Conservation (phyloP, 441 rosid species). For the Metrosideros polymorpha region DNA sequence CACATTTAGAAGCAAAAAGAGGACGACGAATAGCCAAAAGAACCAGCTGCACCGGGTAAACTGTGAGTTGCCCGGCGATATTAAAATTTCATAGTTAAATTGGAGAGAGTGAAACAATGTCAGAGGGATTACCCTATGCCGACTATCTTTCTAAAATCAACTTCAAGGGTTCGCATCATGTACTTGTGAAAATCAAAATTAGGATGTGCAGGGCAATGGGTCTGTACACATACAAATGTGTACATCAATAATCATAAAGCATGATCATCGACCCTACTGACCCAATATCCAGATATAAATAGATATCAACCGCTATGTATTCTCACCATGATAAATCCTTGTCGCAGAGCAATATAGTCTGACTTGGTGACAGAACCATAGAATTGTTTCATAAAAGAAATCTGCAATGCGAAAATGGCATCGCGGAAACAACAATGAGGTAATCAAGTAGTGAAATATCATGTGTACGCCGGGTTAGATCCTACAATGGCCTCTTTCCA, state of each 20-base stretch:
- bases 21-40: slow-evolving; percentile 82
- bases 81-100: not conserved
- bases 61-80: not conserved
- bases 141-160: slow-evolving; percentile 61
- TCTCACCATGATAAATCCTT: slow-evolving; percentile 59
- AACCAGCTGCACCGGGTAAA: slow-evolving; percentile 44
- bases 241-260: not conserved
- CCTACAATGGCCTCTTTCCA: not conserved
- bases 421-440: not conserved
- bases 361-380: slow-evolving; percentile 63
- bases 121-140: slow-evolving; percentile 51
- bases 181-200: slow-evolving; percentile 50
- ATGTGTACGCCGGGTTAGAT: not conserved
- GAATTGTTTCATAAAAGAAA: slow-evolving; percentile 77
- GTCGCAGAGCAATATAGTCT: slow-evolving; percentile 61
- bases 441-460: not conserved
- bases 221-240: slow-evolving; percentile 14
- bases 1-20: slow-evolving; percentile 67
- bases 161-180: slow-evolving; percentile 54
- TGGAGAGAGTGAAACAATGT: not conserved
- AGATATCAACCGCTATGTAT: not conserved
- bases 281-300: not conserved
- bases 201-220: slow-evolving; percentile 19
- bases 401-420: slow-evolving; percentile 19
- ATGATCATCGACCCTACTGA: not conserved